phyloP scores from a whole-genome alignment of 208 protist genomes.

The Herpetomonas samuelpessoai region DNA sequence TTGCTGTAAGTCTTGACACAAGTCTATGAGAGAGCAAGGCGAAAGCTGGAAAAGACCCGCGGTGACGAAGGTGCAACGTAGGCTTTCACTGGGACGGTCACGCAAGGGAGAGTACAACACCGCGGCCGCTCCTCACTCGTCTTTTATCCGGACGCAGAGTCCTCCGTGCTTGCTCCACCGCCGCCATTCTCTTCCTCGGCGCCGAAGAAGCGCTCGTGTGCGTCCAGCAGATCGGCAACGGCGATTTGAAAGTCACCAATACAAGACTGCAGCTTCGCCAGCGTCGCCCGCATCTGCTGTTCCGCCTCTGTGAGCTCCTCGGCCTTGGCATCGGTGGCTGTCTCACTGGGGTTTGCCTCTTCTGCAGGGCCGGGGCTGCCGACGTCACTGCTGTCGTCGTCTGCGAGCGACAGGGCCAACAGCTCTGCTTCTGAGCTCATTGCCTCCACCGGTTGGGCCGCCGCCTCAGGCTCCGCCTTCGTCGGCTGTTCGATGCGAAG shows the following conservation, averaged over 20 bases:
- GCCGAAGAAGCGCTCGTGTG: conserved; percentile 72
- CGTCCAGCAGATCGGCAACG: conserved; percentile 75
- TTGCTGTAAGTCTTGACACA: too few relatives aligned
- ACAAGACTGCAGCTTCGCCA: conserved; percentile 47
- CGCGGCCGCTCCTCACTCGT: too few relatives aligned
- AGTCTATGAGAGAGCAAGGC: too few relatives aligned
- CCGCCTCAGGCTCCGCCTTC: neutral
- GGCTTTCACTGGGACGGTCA: too few relatives aligned
- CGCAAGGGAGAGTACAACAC: too few relatives aligned
- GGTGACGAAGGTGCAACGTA: too few relatives aligned
- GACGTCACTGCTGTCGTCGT: conserved; percentile 9
- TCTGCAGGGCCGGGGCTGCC: conserved; percentile 8
- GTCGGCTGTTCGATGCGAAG: conserved; percentile 2
- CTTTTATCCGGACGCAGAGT: too few relatives aligned
- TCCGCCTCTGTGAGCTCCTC: conserved; percentile 26
- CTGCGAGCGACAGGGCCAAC: conserved; percentile 26
- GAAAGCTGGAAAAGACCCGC: too few relatives aligned
- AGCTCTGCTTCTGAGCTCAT: neutral
- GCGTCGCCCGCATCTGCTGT: conserved; percentile 26
- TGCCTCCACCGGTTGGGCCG: neutral
- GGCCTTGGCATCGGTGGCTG: neutral
- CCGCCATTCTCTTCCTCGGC: neutral
- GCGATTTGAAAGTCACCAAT: conserved; percentile 73
- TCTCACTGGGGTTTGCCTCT: neutral
- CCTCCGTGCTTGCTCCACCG: too few relatives aligned